phyloP scores from a whole-genome alignment of 2,329 filamentous ascomycete genomes.

The Myriosclerotinia duriaeana region DNA sequence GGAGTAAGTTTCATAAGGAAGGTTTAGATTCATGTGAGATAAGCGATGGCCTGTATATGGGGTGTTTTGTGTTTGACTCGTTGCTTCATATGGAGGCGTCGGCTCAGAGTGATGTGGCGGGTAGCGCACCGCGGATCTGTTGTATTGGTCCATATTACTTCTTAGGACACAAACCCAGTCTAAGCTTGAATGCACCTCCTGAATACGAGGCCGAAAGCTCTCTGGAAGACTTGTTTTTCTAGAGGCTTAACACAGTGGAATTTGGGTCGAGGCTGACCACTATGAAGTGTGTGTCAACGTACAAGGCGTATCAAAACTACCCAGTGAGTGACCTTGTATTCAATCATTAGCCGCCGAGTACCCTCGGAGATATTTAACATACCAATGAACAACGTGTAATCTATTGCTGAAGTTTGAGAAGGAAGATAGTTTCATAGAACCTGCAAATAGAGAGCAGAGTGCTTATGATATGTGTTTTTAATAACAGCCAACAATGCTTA shows the following conservation, averaged over 20 bases:
- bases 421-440: neutral
- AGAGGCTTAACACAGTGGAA: neutral
- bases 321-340: neutral
- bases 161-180: neutral
- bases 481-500: neutral
- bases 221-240: neutral
- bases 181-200: neutral
- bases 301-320: neutral
- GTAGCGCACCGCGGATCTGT: neutral
- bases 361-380: neutral
- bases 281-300: neutral
- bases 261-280: neutral
- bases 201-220: neutral
- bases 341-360: neutral
- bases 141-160: neutral
- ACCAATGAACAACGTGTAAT: neutral
- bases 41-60: neutral
- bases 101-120: neutral
- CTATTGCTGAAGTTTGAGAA: neutral
- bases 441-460: neutral
- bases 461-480: neutral
- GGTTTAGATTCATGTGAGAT: neutral
- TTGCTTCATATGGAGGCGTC: neutral
- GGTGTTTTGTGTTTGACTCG: neutral
- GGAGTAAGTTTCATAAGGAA: neutral